phyloP scores from a whole-genome alignment of 1,284 basidiomycete genomes.

The Erythrobasidium hasegawianum region DNA sequence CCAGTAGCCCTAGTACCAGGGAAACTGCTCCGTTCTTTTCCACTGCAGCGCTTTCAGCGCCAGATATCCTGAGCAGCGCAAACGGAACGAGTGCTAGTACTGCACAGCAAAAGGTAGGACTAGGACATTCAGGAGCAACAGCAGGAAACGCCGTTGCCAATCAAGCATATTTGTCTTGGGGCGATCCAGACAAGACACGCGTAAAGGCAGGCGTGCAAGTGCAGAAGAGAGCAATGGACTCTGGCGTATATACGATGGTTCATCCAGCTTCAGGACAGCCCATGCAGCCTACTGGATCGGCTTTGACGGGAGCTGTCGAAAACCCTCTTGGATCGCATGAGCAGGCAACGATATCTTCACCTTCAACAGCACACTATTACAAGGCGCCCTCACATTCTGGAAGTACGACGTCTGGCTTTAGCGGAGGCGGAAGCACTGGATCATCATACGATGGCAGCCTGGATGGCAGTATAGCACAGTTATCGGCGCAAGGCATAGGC shows the following conservation, averaged over 20 bases:
- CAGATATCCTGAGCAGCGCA: background rate
- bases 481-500: background rate
- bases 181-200: too few relatives aligned
- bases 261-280: too few relatives aligned
- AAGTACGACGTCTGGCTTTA: constrained; percentile 24
- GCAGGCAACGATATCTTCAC: background rate
- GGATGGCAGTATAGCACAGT: background rate
- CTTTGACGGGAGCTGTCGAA: too few relatives aligned
- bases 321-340: constrained; percentile 5
- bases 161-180: too few relatives aligned
- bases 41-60: background rate
- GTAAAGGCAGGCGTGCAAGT: too few relatives aligned
- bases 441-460: constrained; percentile 21
- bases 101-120: background rate
- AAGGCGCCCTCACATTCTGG: constrained; percentile 17
- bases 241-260: too few relatives aligned
- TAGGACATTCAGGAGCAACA: too few relatives aligned
- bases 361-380: constrained; percentile 3
- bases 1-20: background rate
- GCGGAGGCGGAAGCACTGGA: constrained; percentile 1
- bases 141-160: too few relatives aligned
- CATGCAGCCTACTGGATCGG: too few relatives aligned
- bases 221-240: too few relatives aligned
- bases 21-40: constrained; percentile 1
- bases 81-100: background rate